These are phyloP conservation scores for Trichoderma brevicompactum DNA, from an alignment of 2,329 filamentous ascomycete genomes.

Conservation along the genomic window DNA sequence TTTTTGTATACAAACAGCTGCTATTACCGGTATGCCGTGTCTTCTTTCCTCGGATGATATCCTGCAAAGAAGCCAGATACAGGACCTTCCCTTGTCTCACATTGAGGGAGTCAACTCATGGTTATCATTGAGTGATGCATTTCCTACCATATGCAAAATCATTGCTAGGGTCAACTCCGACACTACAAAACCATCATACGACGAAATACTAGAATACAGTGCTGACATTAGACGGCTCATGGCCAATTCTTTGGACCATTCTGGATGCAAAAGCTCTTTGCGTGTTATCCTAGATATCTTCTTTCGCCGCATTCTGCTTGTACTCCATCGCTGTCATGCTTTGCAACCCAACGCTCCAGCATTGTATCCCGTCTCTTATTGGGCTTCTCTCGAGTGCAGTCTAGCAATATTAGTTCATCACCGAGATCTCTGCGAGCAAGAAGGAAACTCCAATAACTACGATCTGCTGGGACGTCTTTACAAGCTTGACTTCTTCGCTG, in stretches of 20 bases:
- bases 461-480: constrained; percentile 6
- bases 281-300: constrained; percentile 8
- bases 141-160: constrained; percentile 12
- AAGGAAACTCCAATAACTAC: neutral
- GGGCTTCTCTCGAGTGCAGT: constrained; percentile 20
- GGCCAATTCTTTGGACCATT: constrained; percentile 2
- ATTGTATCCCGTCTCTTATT: constrained; percentile 3
- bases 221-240: neutral
- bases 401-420: constrained; percentile 17
- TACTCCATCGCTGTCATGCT: constrained; percentile 15
- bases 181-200: neutral
- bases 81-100: neutral
- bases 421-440: constrained; percentile 15
- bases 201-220: constrained; percentile 5
- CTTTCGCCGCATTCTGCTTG: constrained; percentile 14
- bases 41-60: constrained; percentile 13
- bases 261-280: neutral
- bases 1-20: constrained; percentile 17
- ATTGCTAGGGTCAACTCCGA: constrained; percentile 9
- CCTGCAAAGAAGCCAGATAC: neutral
- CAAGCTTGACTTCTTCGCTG: constrained; percentile 11
- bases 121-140: neutral
- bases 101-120: neutral
- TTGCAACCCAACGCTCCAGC: neutral
- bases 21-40: constrained; percentile 9